phyloP scores from a whole-genome alignment of 805 yeast species.

The Yarrowia deformans region DNA sequence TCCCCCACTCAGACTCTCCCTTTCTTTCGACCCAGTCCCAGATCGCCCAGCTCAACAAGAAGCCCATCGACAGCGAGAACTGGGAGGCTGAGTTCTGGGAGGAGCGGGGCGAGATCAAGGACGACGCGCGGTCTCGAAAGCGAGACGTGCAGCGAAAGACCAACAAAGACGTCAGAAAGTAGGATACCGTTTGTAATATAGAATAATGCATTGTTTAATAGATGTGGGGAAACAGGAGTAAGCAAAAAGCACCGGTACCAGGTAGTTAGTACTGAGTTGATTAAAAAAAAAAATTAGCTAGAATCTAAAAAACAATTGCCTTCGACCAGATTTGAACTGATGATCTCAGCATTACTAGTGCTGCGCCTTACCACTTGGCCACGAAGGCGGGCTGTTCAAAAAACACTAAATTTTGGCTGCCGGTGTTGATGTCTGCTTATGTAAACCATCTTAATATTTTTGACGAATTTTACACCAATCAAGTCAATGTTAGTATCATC shows the following conservation, averaged over 20 bases:
- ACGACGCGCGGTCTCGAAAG: conserved; percentile 74
- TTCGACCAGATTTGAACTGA: conserved; percentile 39
- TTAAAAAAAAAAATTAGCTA: too few species aligned
- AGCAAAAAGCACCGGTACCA: too few species aligned
- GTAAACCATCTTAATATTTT: background rate
- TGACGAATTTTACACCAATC: too few species aligned
- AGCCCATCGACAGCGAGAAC: conserved; percentile 48
- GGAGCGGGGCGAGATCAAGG: conserved; percentile 78
- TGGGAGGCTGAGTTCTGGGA: conserved; percentile 86
- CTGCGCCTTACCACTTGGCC: conserved; percentile 39
- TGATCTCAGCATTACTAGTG: conserved; percentile 38
- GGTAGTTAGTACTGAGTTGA: too few species aligned
- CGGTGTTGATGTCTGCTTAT: background rate
- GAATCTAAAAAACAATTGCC: background rate
- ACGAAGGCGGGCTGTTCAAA: conserved; percentile 11
- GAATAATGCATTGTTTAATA: conserved; percentile 12
- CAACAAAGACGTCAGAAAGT: conserved; percentile 53
- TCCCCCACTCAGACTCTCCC: conserved; percentile 85
- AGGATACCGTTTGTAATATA: conserved; percentile 17
- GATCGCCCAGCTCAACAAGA: conserved; percentile 59
- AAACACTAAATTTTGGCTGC: background rate
- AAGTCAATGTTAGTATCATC: too few species aligned
- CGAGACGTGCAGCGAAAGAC: conserved; percentile 72
- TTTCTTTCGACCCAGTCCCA: conserved; percentile 87
- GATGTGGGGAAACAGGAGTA: too few species aligned